phyloP scores from a whole-genome alignment of 2,329 filamentous ascomycete genomes.

The Colletotrichum navitas region DNA sequence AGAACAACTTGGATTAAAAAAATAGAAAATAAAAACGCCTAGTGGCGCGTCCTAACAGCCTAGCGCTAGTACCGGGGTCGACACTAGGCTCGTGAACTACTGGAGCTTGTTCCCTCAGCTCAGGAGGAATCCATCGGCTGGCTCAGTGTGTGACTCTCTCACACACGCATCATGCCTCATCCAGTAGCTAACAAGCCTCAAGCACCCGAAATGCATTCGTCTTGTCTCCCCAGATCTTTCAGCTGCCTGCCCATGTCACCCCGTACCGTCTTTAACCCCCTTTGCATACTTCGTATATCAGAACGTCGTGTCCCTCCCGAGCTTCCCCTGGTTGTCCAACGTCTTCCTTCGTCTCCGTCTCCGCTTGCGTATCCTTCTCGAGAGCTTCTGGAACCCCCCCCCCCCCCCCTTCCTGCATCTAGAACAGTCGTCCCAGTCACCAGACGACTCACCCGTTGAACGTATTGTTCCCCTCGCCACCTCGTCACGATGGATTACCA shows the following conservation, averaged over 20 bases:
- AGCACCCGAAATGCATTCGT: constrained; percentile 19
- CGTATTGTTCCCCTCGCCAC: neutral
- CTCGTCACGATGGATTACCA: constrained; percentile 11
- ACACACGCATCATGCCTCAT: constrained; percentile 19
- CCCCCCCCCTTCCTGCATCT: too few species aligned
- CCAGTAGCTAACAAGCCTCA: constrained; percentile 13
- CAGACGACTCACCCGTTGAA: neutral
- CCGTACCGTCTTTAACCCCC: neutral
- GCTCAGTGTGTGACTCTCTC: constrained; percentile 5
- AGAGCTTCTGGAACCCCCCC: neutral
- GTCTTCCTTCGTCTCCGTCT: neutral
- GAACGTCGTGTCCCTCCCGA: neutral
- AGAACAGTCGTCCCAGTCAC: neutral
- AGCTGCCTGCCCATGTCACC: neutral
- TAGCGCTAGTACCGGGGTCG: constrained; percentile 24
- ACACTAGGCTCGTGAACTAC: neutral
- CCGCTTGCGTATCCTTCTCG: neutral
- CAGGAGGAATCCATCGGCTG: neutral
- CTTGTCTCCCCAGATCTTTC: neutral
- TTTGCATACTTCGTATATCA: constrained; percentile 18
- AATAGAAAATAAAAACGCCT: neutral
- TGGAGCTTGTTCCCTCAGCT: constrained; percentile 20
- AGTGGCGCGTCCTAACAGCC: constrained; percentile 18
- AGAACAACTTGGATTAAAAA: too few species aligned
- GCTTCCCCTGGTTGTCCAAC: too few species aligned